Evolutionary conservation across 148 eudicot genomes (phyloP), one percentile per base, ranked within the genome.

Genomic region (Persicaria tinctoria): DNA sequence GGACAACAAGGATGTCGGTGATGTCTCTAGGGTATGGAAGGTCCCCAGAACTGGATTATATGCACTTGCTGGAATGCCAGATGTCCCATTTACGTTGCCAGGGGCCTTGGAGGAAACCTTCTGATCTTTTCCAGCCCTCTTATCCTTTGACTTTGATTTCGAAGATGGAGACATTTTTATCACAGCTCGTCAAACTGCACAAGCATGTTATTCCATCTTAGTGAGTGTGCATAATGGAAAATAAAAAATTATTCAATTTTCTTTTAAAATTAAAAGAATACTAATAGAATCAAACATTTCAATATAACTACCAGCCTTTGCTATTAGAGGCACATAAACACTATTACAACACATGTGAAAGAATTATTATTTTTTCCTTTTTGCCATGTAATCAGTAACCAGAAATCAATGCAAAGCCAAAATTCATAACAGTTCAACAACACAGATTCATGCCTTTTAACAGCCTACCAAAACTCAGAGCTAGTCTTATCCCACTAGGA

Each of bases 11-110:
- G 96, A 76, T 55, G 81, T 66, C 6, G 90, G 87, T 73, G 91
- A 78, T 12, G 87, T 70, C 74, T 95, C 99, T 27, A 92, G 79
- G 53, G 91, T 81, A 74, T 87, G 96, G 77, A 95, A 95, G 63
- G 97, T 94, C 46, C 98, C 96, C 76, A 84, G 76, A 72, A 84
- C 79, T 16, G 97, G 99, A 85, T 95, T 95, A 76, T 95, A 92
- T 17, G 93, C 97, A 82, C 97, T 90, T 23, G 94, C 82, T 68
- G 92, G 84, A 51, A 80, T 66, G 41, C 89, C 87, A 83, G 50
- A 83, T 53, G 83, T 76, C 23, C 83, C 76, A 80, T 76, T 88
- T 51, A 69, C 84, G 71, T 78, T 80, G 23, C 81, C 87, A 73
- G 92, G 71, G 75, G 91, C 76, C 85, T 90, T 95, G 53, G 85